Evolutionary conservation across 106 monocot genomes (phyloP), one percentile per base, ranked within the genome.

Genomic region (Narthecium ossifragum): DNA sequence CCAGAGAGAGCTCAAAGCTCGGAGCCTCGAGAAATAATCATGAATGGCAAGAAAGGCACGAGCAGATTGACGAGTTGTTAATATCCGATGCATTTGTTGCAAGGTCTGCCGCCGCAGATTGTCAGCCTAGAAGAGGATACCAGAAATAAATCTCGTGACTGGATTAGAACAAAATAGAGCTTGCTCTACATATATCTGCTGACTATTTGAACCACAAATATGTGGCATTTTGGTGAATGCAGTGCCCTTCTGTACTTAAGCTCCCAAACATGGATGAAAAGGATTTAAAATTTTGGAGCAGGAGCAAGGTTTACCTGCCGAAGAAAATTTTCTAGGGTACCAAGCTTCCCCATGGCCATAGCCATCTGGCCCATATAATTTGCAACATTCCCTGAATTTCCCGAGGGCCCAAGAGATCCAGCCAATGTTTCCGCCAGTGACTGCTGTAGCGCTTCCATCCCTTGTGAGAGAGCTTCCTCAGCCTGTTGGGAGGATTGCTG

Each of bases 341-440:
- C 82, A 6, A 82, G 73, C 64, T 82, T 82, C 34, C 82, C 82
- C 82, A 82, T 82, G 12, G 82, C 82, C 82, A 82, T 82, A 15
- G 82, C 82, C 82, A 82, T 82, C 60, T 84, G 84, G 21, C 84
- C 78, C 84, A 84, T 79, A 40, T 84, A 84, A 55, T 78, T 84
- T 59, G 84, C 84, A 27, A 84, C 84, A 36, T 78, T 79, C 10
- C 75, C 75, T 1, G 79, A 76, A 20, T 66, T 63, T 8, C 75
- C 75, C 6, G 79, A 26, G 24, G 84, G 55, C 0, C 71, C 71
- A 7, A 63, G 62, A 8, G 75, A 71, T 15, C 75, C 79, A 45
- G 75, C 60, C 40, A 85, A 31, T 1, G 84, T 85, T 26, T 85
- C 79, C 32, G 79, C 71, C 40, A 79, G 51, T 3, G 84, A 85